Conservation (phyloP, 140 eudicot genomes). For the Ambrosia hybrid region DNA sequence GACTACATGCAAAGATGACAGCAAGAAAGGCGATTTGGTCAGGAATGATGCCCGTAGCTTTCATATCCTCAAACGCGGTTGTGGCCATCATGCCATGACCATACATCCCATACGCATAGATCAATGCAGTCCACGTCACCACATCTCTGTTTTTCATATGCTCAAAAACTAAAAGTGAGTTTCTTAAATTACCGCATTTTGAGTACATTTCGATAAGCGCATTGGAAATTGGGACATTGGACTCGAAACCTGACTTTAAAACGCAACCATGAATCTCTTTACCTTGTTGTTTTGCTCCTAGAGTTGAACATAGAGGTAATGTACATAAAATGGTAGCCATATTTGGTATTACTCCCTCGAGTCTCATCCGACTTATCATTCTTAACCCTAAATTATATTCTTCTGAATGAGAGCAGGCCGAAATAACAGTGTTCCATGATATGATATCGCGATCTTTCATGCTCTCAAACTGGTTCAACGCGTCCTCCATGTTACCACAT, state of each 20-base stretch:
- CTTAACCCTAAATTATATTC: constrained; percentile 49
- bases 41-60: constrained; percentile 45
- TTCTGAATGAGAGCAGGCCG: constrained; percentile 56
- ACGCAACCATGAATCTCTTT: constrained; percentile 74
- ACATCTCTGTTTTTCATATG: constrained; percentile 53
- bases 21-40: constrained; percentile 63
- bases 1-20: constrained; percentile 72
- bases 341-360: constrained; percentile 48
- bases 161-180: constrained; percentile 47
- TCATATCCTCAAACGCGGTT: constrained; percentile 60
- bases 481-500: constrained; percentile 51
- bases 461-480: constrained; percentile 54
- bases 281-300: constrained; percentile 64
- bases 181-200: constrained; percentile 55
- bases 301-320: constrained; percentile 56
- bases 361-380: constrained; percentile 53
- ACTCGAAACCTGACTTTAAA: constrained; percentile 48
- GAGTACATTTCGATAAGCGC: constrained; percentile 87
- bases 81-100: constrained; percentile 70
- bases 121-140: constrained; percentile 67
- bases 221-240: constrained; percentile 48
- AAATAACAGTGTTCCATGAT: constrained; percentile 69
- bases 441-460: constrained; percentile 59
- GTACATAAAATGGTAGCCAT: constrained; percentile 51
- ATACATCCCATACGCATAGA: constrained; percentile 67